A percentile compares a stretch with the other conserved stretches of the same genome.
phyloP scores from a whole-genome alignment of 805 yeast species.

The Wickerhamomyces sydowiorum region DNA sequence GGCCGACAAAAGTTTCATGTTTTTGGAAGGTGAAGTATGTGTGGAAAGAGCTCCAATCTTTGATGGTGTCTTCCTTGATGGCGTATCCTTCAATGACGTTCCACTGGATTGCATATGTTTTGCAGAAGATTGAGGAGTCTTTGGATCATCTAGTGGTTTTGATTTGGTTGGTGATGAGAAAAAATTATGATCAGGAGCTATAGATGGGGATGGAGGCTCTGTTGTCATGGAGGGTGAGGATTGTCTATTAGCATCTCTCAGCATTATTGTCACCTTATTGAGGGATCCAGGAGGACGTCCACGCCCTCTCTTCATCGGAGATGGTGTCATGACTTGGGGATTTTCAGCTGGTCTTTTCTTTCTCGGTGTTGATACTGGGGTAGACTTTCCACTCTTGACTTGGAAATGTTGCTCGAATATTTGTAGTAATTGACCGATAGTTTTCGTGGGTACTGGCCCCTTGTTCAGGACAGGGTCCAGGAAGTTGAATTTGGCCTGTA shows the following conservation, averaged over 20 bases:
- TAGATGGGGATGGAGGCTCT: neutral
- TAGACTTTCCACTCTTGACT: constrained; percentile 1
- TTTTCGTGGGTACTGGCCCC: constrained; percentile 51
- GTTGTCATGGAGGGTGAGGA: neutral
- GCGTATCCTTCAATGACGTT: neutral
- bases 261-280: neutral
- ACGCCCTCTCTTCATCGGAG: constrained; percentile 16
- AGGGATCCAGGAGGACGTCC: neutral
- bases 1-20: constrained; percentile 30
- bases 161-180: too few species aligned
- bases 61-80: neutral
- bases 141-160: too few species aligned
- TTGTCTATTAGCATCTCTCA: neutral
- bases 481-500: constrained; percentile 35
- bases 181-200: too few species aligned
- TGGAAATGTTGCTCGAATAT: constrained; percentile 37
- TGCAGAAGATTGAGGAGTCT: neutral
- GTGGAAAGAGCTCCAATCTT: too few species aligned
- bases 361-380: constrained; percentile 16
- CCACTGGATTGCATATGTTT: too few species aligned
- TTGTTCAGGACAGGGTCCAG: constrained; percentile 44
- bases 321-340: neutral
- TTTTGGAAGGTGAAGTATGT: constrained; percentile 11
- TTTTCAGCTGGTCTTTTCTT: neutral
- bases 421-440: constrained; percentile 34